Base-by-base conservation (phyloP, 2,329 filamentous ascomycete genomes). In the Paraphoma sp. region DNA sequence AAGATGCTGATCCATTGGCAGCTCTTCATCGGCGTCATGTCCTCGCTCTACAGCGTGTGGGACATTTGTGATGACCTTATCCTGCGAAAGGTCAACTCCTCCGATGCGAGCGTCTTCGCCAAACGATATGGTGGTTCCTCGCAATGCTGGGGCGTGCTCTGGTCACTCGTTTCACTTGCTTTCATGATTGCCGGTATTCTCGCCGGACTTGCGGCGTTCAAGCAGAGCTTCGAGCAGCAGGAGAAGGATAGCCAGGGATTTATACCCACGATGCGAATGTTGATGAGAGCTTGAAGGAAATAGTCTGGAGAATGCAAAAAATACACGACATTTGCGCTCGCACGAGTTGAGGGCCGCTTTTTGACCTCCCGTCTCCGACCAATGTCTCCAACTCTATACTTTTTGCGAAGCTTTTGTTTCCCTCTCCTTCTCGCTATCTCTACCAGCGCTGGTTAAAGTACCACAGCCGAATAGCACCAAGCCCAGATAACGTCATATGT, bases 1-100 rank as follows among this genome's bases (percentile, higher is more conserved):
- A 17, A 42, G 8, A 9, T 16, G 12, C 40, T 23, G 23, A 23
- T 23, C 23, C 23, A 23, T 5, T 23, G 16, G 57, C 18, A 86
- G 79, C 82, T 93, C 29, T 93, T 93, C 68, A 92, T 93, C 59
- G 90, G 90, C 42, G 90, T 93, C 65, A 93, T 93, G 90, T 90
- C 87, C 6, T 88, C 87, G 1, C 83, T 93, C 1, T 93, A 93
- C 76, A 91, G 88, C 62, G 89, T 91, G 5, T 93, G 90, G 90
- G 90, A 93, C 79, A 93, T 93, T 64, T 93, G 89, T 75, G 90
- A 94, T 70, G 90, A 94, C 65, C 80, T 93, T 31, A 92, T 94
- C 63, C 79, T 93, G 4, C 84, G 90, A 56, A 93, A 93, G 77
- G 89, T 93, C 49, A 93, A 93, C 75, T 87, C 84, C 18, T 92